Conservation (phyloP, 1,139 yeast genomes). For the Trichomonascaceae sp. region DNA sequence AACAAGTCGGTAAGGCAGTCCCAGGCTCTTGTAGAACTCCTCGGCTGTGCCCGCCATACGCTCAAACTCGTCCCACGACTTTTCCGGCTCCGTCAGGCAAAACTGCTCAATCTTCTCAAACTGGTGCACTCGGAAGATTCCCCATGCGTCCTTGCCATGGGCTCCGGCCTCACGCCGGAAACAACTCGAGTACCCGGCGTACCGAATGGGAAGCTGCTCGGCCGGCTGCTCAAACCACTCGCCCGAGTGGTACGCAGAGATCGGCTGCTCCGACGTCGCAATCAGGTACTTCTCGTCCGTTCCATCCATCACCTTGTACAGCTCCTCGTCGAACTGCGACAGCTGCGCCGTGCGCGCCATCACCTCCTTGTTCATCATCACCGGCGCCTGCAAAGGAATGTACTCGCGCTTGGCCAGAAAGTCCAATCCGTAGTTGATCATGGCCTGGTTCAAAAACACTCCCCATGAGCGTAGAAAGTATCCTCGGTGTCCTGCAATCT, state of each 20-base stretch:
- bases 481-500: conserved; percentile 97
- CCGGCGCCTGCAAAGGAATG: conserved; percentile 94
- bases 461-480: conserved; percentile 91
- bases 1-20: conserved; percentile 91
- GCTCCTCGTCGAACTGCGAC: conserved; percentile 94
- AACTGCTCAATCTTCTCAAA: conserved; percentile 96
- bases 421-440: conserved; percentile 86
- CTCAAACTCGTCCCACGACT: conserved; percentile 95
- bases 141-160: conserved; percentile 99
- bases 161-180: conserved; percentile 99
- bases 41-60: conserved; percentile 85
- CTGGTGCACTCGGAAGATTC: conserved; percentile 97
- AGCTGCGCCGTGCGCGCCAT: conserved; percentile 99
- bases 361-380: conserved; percentile 98
- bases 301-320: conserved; percentile 93
- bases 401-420: conserved; percentile 73
- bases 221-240: conserved; percentile 99
- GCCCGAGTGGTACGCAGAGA: conserved; percentile 91
- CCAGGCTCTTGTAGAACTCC: conserved; percentile 84
- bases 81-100: conserved; percentile 90
- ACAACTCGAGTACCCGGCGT: conserved; percentile 97
- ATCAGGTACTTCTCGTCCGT: conserved; percentile 93
- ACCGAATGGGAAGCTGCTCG: conserved; percentile 85
- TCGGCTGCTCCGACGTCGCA: conserved; percentile 99
- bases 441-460: conserved; percentile 94